Conservation (phyloP, 2,329 filamentous ascomycete genomes). For the Ophiosphaerella herpotricha region DNA sequence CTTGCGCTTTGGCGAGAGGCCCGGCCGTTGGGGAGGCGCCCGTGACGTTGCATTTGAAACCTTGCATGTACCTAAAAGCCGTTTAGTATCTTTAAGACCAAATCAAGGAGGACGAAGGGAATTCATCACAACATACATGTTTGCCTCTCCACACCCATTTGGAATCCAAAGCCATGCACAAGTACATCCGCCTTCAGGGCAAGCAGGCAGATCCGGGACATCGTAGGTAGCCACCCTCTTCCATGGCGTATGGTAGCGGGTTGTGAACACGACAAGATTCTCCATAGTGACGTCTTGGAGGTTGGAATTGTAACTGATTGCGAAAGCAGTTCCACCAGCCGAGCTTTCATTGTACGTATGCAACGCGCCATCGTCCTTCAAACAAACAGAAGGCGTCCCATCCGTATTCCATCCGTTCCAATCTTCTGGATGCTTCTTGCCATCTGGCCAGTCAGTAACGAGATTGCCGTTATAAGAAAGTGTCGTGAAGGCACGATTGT, state of each 20-base stretch:
- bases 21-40: constrained; percentile 48
- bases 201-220: constrained; percentile 45
- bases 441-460: constrained; percentile 55
- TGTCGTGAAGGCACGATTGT: constrained; percentile 56
- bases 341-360: constrained; percentile 53
- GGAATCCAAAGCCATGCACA: constrained; percentile 53
- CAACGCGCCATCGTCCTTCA: constrained; percentile 51
- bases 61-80: constrained; percentile 52
- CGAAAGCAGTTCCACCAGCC: constrained; percentile 55
- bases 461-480: constrained; percentile 50
- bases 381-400: constrained; percentile 39
- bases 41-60: constrained; percentile 56
- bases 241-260: constrained; percentile 46
- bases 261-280: constrained; percentile 58
- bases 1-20: constrained; percentile 47
- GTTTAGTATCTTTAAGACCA: not conserved
- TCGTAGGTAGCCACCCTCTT: constrained; percentile 46
- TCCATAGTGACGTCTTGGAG: constrained; percentile 54
- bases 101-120: too few relatives aligned
- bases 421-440: constrained; percentile 51
- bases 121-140: constrained; percentile 33
- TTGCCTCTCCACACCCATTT: constrained; percentile 45
- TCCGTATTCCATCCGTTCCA: constrained; percentile 48
- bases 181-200: constrained; percentile 45
- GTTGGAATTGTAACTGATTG: constrained; percentile 57